Conservation (phyloP, 192 early-diverging fungal species). For the Backusella macrospora region DNA sequence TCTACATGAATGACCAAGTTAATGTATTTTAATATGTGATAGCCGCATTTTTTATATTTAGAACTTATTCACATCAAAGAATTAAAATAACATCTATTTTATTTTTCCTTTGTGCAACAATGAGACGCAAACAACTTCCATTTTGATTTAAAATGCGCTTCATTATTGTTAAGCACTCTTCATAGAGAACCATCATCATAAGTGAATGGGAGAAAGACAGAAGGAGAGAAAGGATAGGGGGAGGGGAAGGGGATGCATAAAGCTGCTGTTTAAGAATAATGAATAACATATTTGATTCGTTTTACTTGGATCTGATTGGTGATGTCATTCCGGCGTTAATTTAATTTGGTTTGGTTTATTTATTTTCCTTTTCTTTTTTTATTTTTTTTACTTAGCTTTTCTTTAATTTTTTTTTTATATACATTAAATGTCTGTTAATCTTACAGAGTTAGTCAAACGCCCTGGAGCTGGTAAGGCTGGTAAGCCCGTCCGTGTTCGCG, state of each 20-base stretch:
- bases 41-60: too few relatives aligned
- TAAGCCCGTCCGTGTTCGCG: constrained; percentile 44
- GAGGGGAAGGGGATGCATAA: background rate
- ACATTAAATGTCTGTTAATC: constrained; percentile 20
- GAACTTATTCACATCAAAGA: too few relatives aligned
- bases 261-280: background rate
- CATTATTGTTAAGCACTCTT: too few relatives aligned
- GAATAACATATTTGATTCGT: too few relatives aligned
- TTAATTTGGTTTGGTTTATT: background rate
- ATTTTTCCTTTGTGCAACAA: too few relatives aligned
- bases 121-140: too few relatives aligned
- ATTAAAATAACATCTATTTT: too few relatives aligned
- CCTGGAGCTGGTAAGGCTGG: constrained; percentile 53
- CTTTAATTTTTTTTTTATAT: constrained; percentile 16
- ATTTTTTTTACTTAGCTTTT: constrained; percentile 20
- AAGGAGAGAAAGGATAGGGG: background rate
- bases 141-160: too few relatives aligned
- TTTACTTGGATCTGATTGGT: background rate
- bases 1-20: too few relatives aligned
- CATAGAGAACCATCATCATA: background rate
- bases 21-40: too few relatives aligned
- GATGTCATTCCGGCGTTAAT: background rate
- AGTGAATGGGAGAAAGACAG: background rate
- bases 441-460: constrained; percentile 51
- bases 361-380: background rate